Conservation (phyloP, 768 basidiomycete genomes). For the Naganishia kalamii region DNA sequence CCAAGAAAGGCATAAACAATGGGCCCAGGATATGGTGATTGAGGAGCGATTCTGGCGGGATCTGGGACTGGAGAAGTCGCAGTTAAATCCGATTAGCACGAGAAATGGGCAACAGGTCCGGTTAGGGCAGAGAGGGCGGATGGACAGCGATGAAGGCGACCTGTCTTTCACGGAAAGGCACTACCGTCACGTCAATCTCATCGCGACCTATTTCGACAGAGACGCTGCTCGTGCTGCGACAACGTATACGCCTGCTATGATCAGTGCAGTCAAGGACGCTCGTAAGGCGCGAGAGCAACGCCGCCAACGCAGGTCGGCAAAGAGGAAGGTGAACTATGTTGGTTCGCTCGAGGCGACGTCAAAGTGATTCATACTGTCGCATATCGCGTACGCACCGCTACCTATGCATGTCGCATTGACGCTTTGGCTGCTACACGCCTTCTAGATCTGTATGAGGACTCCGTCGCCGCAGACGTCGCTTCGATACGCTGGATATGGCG, state of each 20-base stretch:
- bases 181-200: background rate
- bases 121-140: background rate
- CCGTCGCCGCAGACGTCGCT: too few relatives aligned
- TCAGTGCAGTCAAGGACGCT: conserved; percentile 1
- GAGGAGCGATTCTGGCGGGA: conserved; percentile 34
- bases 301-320: background rate
- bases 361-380: too few relatives aligned
- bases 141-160: background rate
- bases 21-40: conserved; percentile 28
- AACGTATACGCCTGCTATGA: background rate
- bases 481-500: too few relatives aligned
- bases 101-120: background rate
- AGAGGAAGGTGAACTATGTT: too few relatives aligned
- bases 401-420: too few relatives aligned
- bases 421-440: too few relatives aligned
- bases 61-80: background rate
- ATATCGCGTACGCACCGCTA: too few relatives aligned
- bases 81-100: too few relatives aligned
- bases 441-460: too few relatives aligned
- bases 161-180: conserved; percentile 5
- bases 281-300: background rate
- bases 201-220: conserved; percentile 3
- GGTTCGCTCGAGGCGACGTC: too few relatives aligned
- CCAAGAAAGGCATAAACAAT: conserved; percentile 22
- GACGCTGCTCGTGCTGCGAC: conserved; percentile 2